Evolutionary conservation across 768 basidiomycete genomes (phyloP), one percentile per base, ranked within the genome.

Genomic region (Leccinellum rugosiceps): DNA sequence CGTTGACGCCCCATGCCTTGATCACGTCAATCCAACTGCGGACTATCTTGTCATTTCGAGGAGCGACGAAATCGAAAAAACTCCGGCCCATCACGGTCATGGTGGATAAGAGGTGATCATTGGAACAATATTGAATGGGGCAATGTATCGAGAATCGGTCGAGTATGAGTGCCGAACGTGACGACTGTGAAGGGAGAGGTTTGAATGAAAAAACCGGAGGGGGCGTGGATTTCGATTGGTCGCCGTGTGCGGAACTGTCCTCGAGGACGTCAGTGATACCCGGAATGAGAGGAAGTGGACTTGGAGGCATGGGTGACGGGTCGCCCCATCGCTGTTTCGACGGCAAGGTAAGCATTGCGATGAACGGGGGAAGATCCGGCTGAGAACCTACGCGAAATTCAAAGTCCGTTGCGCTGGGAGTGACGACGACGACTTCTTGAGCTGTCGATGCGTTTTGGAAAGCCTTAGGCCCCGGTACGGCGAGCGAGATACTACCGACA

Each of bases 1-100:
- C 90, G 60, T 92, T 92, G 50, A 92, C 88, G 17, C 90, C 90
- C 86, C 90, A 91, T 2, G 83, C 81, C 68, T 92, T 92, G 64
- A 91, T 83, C 51, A 83, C 81, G 59, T 85, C 85, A 52, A 92
- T 85, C 88, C 88, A 91, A 53, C 77, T 80, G 25, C 83, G 80
- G 23, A 92, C 88, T 50, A 80, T 77, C 11, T 72, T 73, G 72
- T 90, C 90, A 63, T 88, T 87, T 60, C 79, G 76, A 65, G 72
- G 74, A 17, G 78, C 68, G 11, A 92, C 87, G 65, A 89, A 92
- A 63, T 92, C 90, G 65, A 83, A 92, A 73, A 92, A 89, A 59
- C 78, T 79, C 21, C 87, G 80, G 23, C 80, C 82, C 69, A 87
- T 81, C 19, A 83, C 82, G 14, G 74, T 70, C n/a, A 77, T 80